Percentiles rank a stretch among this genome's conserved stretches.
phyloP scores from a whole-genome alignment of 371 early-diverging fungal species.

The Capillidium rhysosporum region DNA sequence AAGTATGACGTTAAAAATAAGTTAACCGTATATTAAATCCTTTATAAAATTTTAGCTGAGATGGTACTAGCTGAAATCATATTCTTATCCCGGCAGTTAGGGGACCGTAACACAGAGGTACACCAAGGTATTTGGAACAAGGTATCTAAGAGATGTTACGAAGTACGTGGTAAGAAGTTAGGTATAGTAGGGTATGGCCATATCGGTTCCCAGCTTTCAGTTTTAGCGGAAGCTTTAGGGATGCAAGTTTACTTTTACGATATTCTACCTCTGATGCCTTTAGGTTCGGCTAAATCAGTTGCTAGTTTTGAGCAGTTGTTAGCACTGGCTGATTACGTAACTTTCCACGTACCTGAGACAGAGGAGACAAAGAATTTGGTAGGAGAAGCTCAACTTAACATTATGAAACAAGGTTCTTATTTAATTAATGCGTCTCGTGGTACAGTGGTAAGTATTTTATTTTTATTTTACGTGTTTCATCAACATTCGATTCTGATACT shows the following conservation, averaged over 20 bases:
- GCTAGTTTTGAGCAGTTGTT: constrained; percentile 55
- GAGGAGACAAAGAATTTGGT: constrained; percentile 93
- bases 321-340: constrained; percentile 61
- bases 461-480: too few relatives aligned
- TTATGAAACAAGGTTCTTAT: constrained; percentile 80
- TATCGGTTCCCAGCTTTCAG: constrained; percentile 92
- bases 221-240: constrained; percentile 88
- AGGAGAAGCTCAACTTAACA: constrained; percentile 46
- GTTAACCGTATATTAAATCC: neutral
- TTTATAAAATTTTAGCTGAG: constrained; percentile 49
- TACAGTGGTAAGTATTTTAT: constrained; percentile 42
- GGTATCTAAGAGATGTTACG: constrained; percentile 63
- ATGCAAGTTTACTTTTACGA: constrained; percentile 85
- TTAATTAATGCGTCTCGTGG: constrained; percentile 89
- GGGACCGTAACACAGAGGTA: constrained; percentile 82
- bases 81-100: constrained; percentile 68
- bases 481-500: too few relatives aligned
- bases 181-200: constrained; percentile 94
- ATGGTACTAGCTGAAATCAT: constrained; percentile 83
- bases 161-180: constrained; percentile 83
- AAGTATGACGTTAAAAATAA: too few relatives aligned
- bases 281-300: constrained; percentile 62
- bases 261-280: constrained; percentile 76
- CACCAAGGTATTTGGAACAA: constrained; percentile 85
- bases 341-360: constrained; percentile 90